A percentile compares a stretch with the other conserved stretches of the same genome.
Evolutionary conservation across 2,329 filamentous ascomycete species (phyloP).

Genomic region (Thelonectria discophora): DNA sequence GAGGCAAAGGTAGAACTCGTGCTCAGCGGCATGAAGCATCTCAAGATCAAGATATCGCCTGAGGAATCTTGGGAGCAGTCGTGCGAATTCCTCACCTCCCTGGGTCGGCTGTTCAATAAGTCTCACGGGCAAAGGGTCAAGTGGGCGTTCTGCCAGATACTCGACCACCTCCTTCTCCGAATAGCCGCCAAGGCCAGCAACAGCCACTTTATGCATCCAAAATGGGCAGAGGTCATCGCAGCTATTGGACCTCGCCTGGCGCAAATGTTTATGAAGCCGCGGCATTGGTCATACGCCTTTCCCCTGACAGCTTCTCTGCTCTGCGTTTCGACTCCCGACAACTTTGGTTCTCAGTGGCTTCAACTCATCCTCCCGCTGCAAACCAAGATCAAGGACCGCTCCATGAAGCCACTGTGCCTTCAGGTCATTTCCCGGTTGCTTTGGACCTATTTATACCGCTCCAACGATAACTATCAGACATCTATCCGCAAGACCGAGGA

Average conservation of each 20-base stretch:
- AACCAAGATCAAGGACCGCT: slow-evolving; percentile 83
- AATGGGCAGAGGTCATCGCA: slow-evolving; percentile 87
- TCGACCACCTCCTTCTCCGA: slow-evolving; percentile 86
- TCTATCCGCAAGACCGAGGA: slow-evolving; percentile 87
- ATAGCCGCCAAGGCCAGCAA: slow-evolving; percentile 82
- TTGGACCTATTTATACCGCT: slow-evolving; percentile 94
- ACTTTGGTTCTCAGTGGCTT: slow-evolving; percentile 87
- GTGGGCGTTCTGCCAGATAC: slow-evolving; percentile 90
- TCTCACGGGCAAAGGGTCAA: slow-evolving; percentile 92
- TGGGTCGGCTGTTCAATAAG: slow-evolving; percentile 83
- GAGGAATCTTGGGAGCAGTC: slow-evolving; percentile 83
- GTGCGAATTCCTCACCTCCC: slow-evolving; percentile 84
- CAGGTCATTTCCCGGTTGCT: slow-evolving; percentile 89
- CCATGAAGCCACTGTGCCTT: slow-evolving; percentile 79
- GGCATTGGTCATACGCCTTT: slow-evolving; percentile 90
- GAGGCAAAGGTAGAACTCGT: slow-evolving; percentile 89
- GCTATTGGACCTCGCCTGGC: slow-evolving; percentile 80
- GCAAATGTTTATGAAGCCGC: slow-evolving; percentile 88
- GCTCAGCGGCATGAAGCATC: slow-evolving; percentile 88
- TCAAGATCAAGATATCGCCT: slow-evolving; percentile 78
- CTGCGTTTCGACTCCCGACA: slow-evolving; percentile 86
- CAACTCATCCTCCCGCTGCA: slow-evolving; percentile 81
- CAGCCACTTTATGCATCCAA: slow-evolving; percentile 79
- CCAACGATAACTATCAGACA: slow-evolving; percentile 73
- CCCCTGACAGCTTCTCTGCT: slow-evolving; percentile 87